Base-by-base conservation (phyloP, 1,284 basidiomycete genomes). In the Ganoderma lucidum region DNA sequence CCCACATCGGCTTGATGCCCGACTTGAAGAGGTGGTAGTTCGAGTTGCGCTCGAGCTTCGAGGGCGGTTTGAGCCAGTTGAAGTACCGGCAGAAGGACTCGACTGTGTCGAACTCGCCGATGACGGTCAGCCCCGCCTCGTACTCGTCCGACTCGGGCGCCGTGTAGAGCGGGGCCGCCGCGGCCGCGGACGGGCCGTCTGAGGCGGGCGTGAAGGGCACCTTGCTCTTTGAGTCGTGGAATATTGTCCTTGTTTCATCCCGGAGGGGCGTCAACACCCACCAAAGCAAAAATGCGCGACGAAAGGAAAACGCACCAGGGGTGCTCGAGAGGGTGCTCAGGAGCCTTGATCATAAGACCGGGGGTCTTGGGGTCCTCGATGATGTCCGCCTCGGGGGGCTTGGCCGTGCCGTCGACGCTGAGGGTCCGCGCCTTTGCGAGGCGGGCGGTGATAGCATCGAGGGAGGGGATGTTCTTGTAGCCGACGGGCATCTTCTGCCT, bases 1-100 rank as follows among this genome's bases (percentile, higher is more conserved):
- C 96, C 96, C 96, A 98, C 94, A 97, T 97, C 53, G 96, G 93
- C 78, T 95, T 96, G 82, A 94, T 94, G 44, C 93, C 93, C 37
- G 89, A 86, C 81, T 98, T 98, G 89, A 98, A 98, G 67, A 98
- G 84, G 78, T 98, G 96, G 78, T 97, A 97, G 82, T 96, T 97
- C 48, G 93, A 92, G 80, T 95, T 94, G 74, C 90, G 90, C 74
- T 95, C 93, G 48, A 98, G 88, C 74, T 90, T 89, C 61, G 94
- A 96, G 1, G 96, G 96, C 1, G 93, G 92, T 80, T 96, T 95
- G 70, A 97, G 88, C 90, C 96, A 97, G 82, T 97, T 96, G 84
- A 97, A 94, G 82, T 96, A 94, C n/a, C 93, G 88, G 78, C 95
- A 96, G 84, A 96, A 98, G 35, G 90, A 88, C 80, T 98, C 94